Conservation (phyloP, 345 rosid genomes). For the Syzygium grande region DNA sequence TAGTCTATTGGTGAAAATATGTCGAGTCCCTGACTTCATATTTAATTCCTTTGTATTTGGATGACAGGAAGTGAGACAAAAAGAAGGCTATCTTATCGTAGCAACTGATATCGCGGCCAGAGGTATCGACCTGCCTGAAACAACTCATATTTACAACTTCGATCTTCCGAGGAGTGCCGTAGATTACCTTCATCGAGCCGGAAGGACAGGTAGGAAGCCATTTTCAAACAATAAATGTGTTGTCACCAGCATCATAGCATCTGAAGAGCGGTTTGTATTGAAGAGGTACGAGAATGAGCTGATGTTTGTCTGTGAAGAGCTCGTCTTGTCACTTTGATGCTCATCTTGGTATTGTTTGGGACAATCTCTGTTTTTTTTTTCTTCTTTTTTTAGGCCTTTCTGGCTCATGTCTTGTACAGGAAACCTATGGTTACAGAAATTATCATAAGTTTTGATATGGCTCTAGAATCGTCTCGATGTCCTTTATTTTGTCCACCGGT, state of each 20-base stretch:
- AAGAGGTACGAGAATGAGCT: conserved; percentile 84
- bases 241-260: conserved; percentile 56
- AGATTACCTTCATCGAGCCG: conserved; percentile 88
- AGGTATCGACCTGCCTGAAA: conserved; percentile 86
- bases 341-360: background rate
- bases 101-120: conserved; percentile 92
- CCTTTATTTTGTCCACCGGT: background rate
- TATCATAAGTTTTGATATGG: background rate
- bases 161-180: conserved; percentile 74
- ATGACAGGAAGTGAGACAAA: conserved; percentile 64
- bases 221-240: conserved; percentile 69
- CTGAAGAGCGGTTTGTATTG: conserved; percentile 82
- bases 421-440: background rate
- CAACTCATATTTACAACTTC: conserved; percentile 87
- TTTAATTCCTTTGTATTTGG: background rate
- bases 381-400: background rate
- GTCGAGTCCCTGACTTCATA: background rate
- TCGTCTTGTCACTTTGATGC: background rate
- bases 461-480: conserved; percentile 33
- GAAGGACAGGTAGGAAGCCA: conserved; percentile 89
- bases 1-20: background rate
- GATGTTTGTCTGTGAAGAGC: conserved; percentile 64
- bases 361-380: background rate
- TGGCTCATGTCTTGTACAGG: background rate
- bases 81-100: conserved; percentile 76